These are phyloP conservation scores for Maudiozyma serrabonitensis DNA, from an alignment of 805 yeast species.

Conservation along the genomic window DNA sequence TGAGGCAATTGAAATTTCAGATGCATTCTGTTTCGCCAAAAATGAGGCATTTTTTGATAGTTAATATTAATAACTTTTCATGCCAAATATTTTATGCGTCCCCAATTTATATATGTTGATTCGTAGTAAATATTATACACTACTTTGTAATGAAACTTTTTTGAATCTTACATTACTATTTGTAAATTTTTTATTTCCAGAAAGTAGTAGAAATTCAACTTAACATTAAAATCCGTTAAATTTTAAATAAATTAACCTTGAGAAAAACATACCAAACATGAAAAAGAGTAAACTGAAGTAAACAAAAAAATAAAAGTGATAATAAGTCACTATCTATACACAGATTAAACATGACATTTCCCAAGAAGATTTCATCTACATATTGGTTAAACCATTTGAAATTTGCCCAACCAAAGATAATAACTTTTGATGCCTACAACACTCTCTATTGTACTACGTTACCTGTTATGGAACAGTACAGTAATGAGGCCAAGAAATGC, in stretches of 20 bases:
- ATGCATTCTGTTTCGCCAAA: slow-evolving; percentile 60
- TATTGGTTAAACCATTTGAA: slow-evolving; percentile 7
- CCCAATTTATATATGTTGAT: background rate
- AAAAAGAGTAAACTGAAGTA: background rate
- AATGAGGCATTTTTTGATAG: slow-evolving; percentile 29
- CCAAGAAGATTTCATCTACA: slow-evolving; percentile 8
- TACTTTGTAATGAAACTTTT: background rate
- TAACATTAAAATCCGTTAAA: background rate
- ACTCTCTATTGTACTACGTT: slow-evolving; percentile 51
- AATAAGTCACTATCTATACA: background rate
- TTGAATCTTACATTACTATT: background rate
- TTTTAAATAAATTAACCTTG: background rate
- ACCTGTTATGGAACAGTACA: slow-evolving; percentile 47
- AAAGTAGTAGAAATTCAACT: background rate
- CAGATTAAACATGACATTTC: slow-evolving; percentile 7
- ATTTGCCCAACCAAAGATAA: slow-evolving; percentile 32
- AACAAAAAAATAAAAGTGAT: background rate
- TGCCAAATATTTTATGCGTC: background rate
- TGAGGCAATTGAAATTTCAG: slow-evolving; percentile 84
- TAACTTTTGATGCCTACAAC: slow-evolving; percentile 62
- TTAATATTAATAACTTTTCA: slow-evolving; percentile 2
- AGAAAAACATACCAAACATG: background rate
- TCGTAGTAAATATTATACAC: background rate
- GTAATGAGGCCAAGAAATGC: slow-evolving; percentile 36
- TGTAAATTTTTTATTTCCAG: background rate